Percentiles rank a stretch among this genome's conserved stretches.
These are phyloP conservation scores for Mortierella antarctica DNA, from an alignment of 192 early-diverging fungal species.

Conservation along the genomic window DNA sequence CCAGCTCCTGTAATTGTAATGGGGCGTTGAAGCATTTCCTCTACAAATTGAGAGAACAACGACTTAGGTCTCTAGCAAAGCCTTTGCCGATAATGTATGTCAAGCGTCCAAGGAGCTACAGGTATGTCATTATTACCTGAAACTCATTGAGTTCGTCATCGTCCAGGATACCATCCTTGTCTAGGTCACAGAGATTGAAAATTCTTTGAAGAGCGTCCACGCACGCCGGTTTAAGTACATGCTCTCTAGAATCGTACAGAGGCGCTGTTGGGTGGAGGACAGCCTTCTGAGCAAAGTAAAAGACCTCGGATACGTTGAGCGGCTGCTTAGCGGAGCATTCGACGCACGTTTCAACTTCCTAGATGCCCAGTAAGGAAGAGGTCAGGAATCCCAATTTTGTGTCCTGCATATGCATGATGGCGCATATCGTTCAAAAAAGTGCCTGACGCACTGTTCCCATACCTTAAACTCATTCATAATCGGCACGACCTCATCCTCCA, in stretches of 20 bases:
- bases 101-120: background rate
- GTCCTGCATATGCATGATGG: background rate
- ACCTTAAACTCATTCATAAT: constrained; percentile 99
- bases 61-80: background rate
- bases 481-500: constrained; percentile 95
- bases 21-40: constrained; percentile 97
- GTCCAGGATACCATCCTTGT: constrained; percentile 92
- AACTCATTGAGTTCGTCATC: constrained; percentile 98
- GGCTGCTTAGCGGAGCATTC: constrained; percentile 98
- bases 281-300: constrained; percentile 99
- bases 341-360: constrained; percentile 99
- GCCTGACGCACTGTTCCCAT: background rate
- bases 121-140: constrained; percentile 66
- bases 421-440: background rate
- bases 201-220: constrained; percentile 92
- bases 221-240: constrained; percentile 90
- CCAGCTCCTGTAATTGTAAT: constrained; percentile 93
- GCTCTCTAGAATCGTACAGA: constrained; percentile 94
- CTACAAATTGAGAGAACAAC: constrained; percentile 50
- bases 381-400: background rate
- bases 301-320: constrained; percentile 98
- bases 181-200: constrained; percentile 94
- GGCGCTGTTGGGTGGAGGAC: constrained; percentile 97
- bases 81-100: background rate
- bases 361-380: background rate